Base-by-base conservation (phyloP, 2,329 filamentous ascomycete genomes). In the Ceratocystis albifundus region DNA sequence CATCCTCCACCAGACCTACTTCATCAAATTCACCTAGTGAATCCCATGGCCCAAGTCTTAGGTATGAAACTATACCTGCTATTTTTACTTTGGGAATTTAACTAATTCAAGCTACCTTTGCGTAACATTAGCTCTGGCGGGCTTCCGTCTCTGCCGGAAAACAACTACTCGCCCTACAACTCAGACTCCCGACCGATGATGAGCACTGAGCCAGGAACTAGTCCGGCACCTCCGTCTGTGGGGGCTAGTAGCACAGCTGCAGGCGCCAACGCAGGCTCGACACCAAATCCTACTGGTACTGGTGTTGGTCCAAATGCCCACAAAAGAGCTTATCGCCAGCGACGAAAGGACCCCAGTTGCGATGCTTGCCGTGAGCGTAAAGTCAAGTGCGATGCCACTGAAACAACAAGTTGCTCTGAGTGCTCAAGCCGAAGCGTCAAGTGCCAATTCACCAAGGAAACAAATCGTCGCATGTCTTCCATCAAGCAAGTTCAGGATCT, bases 401-500 rank as follows among this genome's bases (percentile, higher is more conserved):
- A 97, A 74, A 96, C 90, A 20, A 87, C 89, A 10, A 96, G 93
- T 76, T 99, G 94, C 75, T 96, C 94, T 1, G 94, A 99, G 77
- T 99, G 94, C 77, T 94, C 90, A 3, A 96, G 92, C 74, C 87
- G 94, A 70, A 95, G 93, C 74, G 93, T 97, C 70, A 96, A 95
- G 75, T 99, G 94, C 74, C 93, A 97, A 73, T 99, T 99, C 74
- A 99, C 94, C 62, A 99, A 99, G 77, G 94, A 99, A 76, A 99
- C 94, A 12, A 99, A 99, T 75, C 84, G 94, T 68, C 86, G 94
- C 69, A 99, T 99, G 94, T 97, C 94, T 20, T 97, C 93, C 1
- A 97, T 97, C 77, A 99, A 97, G 83, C 94, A 96, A 79, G 89
- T 97, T 12, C 94, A 97, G 76, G 94, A 99, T 74, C 80, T 99